Evolutionary conservation across 2,329 filamentous ascomycete genomes (phyloP).

Genomic region (Alternaria incomplexa): DNA sequence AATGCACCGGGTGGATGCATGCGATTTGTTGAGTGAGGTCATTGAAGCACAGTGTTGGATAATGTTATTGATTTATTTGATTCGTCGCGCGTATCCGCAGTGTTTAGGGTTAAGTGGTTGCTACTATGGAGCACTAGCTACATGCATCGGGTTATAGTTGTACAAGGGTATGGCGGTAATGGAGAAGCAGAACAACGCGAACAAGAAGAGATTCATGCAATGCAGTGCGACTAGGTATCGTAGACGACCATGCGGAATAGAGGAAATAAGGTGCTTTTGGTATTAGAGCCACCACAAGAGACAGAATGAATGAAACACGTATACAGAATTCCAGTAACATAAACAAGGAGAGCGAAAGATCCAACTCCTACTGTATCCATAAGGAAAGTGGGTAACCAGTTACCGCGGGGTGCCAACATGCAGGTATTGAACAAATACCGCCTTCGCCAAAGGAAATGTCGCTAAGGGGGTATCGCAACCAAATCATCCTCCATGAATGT

Average conservation of each 20-base stretch:
- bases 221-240: conserved; percentile 6
- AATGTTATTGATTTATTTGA: background rate
- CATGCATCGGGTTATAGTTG: conserved; percentile 14
- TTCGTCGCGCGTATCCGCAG: background rate
- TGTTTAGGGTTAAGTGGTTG: background rate
- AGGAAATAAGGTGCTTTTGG: conserved; percentile 1
- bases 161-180: conserved; percentile 17
- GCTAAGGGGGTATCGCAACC: conserved; percentile 24
- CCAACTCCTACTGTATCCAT: background rate
- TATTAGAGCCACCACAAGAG: background rate
- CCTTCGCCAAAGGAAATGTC: conserved; percentile 16
- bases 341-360: background rate
- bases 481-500: conserved; percentile 21
- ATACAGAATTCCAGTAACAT: background rate
- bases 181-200: background rate
- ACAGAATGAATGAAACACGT: background rate
- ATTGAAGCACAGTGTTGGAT: background rate
- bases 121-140: background rate
- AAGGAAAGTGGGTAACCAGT: background rate
- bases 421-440: conserved; percentile 4
- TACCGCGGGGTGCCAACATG: conserved; percentile 2
- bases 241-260: background rate
- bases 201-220: conserved; percentile 4
- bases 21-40: background rate
- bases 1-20: background rate